phyloP scores from a whole-genome alignment of 2,329 filamentous ascomycete genomes.

The Colletotrichum falcatum region DNA sequence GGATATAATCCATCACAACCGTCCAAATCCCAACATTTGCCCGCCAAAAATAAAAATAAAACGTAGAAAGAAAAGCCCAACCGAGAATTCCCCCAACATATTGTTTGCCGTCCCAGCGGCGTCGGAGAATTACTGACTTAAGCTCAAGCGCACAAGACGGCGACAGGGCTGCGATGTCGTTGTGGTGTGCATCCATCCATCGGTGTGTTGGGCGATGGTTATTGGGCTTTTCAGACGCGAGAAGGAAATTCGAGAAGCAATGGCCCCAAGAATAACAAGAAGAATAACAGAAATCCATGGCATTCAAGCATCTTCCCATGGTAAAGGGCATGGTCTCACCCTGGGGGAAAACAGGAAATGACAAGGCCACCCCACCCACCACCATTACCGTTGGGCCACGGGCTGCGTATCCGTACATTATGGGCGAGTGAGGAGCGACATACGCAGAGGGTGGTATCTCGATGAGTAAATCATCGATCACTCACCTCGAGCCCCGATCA shows the following conservation, averaged over 20 bases:
- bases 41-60: background rate
- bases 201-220: background rate
- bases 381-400: conserved; percentile 3
- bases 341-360: background rate
- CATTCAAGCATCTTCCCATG: conserved; percentile 33
- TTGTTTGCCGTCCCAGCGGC: conserved; percentile 25
- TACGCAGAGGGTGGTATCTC: conserved; percentile 38
- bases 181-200: background rate
- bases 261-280: conserved; percentile 20
- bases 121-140: conserved; percentile 39
- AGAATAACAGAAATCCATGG: conserved; percentile 20
- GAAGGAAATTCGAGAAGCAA: conserved; percentile 14
- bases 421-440: conserved; percentile 4
- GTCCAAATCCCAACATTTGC: conserved; percentile 13
- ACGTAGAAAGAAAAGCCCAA: background rate
- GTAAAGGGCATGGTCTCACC: conserved; percentile 27
- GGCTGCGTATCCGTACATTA: background rate
- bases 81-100: conserved; percentile 29
- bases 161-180: background rate
- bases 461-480: conserved; percentile 37
- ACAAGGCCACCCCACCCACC: conserved; percentile 14
- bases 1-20: conserved; percentile 23
- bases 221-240: conserved; percentile 30
- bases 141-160: conserved; percentile 17
- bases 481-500: conserved; percentile 36